Evolutionary conservation across 2,329 filamentous ascomycete genomes (phyloP), one percentile per base, ranked within the genome.

Genomic region (Acrocalymma vagum): DNA sequence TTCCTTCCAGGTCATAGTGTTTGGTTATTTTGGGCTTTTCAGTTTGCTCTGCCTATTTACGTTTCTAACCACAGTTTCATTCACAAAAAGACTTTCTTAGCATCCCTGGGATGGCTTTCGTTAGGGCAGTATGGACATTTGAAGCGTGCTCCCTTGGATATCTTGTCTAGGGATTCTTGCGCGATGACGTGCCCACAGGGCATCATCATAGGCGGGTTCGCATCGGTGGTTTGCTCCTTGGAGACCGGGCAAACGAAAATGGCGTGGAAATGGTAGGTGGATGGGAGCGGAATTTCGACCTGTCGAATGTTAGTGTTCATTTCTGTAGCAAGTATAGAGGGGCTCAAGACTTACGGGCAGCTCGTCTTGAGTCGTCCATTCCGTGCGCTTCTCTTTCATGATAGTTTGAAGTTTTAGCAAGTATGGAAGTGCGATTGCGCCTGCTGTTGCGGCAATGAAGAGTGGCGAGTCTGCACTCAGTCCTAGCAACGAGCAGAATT

Each of bases 231-330:
- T 70, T 99, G 94, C 65, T 96, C 94, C 69, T 97, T 97, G 60
- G 87, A 92, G 5, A 99, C 94, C 0, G 94, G 94, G 63, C 94
- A 99, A 27, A 99, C 94, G 65, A 99, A 99, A 63, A 99, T 96
- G 40, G 88, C 88, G 70, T 99, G 94, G 75, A 95, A 99, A 36
- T 81, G 77, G 62, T 85, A 87, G 5, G 78, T 76, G 2, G 79
- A 79, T 3, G 84, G 84, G 4, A 87, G 72, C 0, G 84, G 81
- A 11, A 85, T 85, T 68, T 87, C 84, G 28, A 86, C 81, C 78
- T 81, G 38, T 22, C 9, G 24, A 25, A 27, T 31, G 11, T 41
- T 40, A 43, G 17, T 30, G 29, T 24, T 41, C 23, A 22, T 24
- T 16, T 22, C 14, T 20, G 4, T 25, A 6, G 10, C 14, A 18